These are phyloP conservation scores for Capsicum pubescens DNA, from an alignment of 257 asterid genomes.

Conservation along the genomic window DNA sequence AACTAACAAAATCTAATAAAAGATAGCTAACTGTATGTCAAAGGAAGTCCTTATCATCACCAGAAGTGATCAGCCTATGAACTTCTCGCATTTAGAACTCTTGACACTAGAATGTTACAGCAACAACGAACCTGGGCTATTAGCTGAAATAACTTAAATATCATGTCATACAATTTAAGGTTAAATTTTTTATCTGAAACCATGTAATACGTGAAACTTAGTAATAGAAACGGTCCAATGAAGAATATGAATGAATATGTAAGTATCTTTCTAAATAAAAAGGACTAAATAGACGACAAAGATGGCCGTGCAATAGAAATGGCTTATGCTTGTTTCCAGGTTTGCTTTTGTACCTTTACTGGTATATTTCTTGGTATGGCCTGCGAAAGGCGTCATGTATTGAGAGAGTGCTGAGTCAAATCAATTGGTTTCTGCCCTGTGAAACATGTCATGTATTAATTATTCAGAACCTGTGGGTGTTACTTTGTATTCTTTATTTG, in stretches of 20 bases:
- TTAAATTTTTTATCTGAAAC: background rate
- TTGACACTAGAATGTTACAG: background rate
- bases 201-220: background rate
- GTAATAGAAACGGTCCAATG: background rate
- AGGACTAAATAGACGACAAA: slow-evolving; percentile 53
- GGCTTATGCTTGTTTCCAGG: slow-evolving; percentile 98
- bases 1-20: too few species aligned
- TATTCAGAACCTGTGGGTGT: background rate
- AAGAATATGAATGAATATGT: background rate
- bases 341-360: slow-evolving; percentile 32
- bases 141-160: background rate
- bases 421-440: background rate
- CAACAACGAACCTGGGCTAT: background rate
- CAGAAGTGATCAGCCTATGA: background rate
- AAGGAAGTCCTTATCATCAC: background rate
- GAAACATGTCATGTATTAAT: background rate
- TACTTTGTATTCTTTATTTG: background rate
- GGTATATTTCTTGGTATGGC: background rate
- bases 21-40: background rate
- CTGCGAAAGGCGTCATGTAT: background rate
- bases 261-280: slow-evolving; percentile 20
- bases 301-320: slow-evolving; percentile 74
- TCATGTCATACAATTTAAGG: background rate
- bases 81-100: background rate
- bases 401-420: background rate